These are phyloP conservation scores for Suillus alpinus DNA, from an alignment of 768 basidiomycete genomes.

Conservation along the genomic window DNA sequence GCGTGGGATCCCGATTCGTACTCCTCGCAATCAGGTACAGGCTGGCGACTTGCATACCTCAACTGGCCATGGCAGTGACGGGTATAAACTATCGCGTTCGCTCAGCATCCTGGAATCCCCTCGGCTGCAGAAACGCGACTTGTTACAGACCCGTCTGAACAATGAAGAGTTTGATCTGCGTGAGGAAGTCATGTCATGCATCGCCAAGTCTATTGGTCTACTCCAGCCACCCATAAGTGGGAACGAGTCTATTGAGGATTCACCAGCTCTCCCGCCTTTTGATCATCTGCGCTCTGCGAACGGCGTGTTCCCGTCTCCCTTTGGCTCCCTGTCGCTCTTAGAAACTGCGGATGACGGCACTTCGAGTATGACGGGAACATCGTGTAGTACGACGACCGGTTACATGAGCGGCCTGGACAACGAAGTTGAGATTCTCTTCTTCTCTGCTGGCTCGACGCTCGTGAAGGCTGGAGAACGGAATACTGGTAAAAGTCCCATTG, in stretches of 20 bases:
- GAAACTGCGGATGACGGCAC: slow-evolving; percentile 66
- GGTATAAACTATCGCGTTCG: slow-evolving; percentile 45
- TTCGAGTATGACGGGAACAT: slow-evolving; percentile 63
- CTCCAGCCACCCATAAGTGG: slow-evolving; percentile 80
- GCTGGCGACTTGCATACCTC: slow-evolving; percentile 75
- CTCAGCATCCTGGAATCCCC: slow-evolving; percentile 54
- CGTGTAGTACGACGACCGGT: slow-evolving; percentile 46
- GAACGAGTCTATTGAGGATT: slow-evolving; percentile 61
- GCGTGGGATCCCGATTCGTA: slow-evolving; percentile 24
- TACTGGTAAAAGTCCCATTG: slow-evolving; percentile 51
- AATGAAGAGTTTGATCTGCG: slow-evolving; percentile 89
- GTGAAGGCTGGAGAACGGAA: slow-evolving; percentile 89
- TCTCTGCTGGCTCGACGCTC: slow-evolving; percentile 79
- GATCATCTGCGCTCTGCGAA: slow-evolving; percentile 34
- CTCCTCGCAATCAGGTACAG: slow-evolving; percentile 61
- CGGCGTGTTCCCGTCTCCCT: slow-evolving; percentile 58
- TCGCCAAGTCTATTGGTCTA: slow-evolving; percentile 95
- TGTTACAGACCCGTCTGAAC: slow-evolving; percentile 25
- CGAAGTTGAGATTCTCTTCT: slow-evolving; percentile 94
- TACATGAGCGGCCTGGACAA: slow-evolving; percentile 89
- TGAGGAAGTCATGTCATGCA: slow-evolving; percentile 95
- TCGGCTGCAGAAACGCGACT: slow-evolving; percentile 30
- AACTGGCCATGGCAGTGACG: slow-evolving; percentile 46
- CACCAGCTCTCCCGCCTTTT: slow-evolving; percentile 56
- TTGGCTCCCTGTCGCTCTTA: slow-evolving; percentile 70